A percentile compares a stretch with the other conserved stretches of the same genome.
phyloP scores from a whole-genome alignment of 2,329 filamentous ascomycete genomes.

The Septoria petroselini region DNA sequence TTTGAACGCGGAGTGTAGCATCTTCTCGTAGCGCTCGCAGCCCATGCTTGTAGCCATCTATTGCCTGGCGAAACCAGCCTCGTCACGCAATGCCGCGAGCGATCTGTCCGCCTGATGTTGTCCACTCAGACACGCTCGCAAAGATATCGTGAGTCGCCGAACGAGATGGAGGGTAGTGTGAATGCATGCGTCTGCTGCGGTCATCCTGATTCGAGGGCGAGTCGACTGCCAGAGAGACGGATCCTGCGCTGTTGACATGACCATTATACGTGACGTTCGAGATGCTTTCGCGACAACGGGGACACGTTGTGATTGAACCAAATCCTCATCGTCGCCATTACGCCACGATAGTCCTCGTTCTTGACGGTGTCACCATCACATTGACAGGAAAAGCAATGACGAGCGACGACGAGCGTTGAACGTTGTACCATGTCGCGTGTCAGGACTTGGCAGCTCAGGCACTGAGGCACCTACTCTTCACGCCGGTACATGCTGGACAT shows the following conservation, averaged over 20 bases:
- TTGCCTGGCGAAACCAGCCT: slow-evolving; percentile 33
- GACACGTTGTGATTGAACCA: background rate
- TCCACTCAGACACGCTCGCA: slow-evolving; percentile 18
- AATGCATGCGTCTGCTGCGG: slow-evolving; percentile 15
- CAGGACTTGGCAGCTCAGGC: background rate
- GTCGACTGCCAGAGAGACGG: too few species aligned
- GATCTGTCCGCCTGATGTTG: slow-evolving; percentile 27
- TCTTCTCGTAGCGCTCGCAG: slow-evolving; percentile 36
- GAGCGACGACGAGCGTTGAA: too few species aligned
- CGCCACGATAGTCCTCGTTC: too few species aligned
- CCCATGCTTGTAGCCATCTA: slow-evolving; percentile 29
- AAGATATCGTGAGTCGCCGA: slow-evolving; percentile 19
- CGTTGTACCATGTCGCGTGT: too few species aligned
- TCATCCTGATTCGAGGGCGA: too few species aligned
- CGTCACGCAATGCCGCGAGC: slow-evolving; percentile 37
- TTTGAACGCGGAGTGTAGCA: too few species aligned
- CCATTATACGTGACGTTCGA: slow-evolving; percentile 10
- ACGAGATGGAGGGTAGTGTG: slow-evolving; percentile 13
- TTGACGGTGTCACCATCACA: background rate
- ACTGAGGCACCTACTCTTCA: background rate
- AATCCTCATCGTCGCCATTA: too few species aligned
- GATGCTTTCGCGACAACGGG: slow-evolving; percentile 5
- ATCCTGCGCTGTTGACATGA: too few species aligned
- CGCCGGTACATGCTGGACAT: too few species aligned
- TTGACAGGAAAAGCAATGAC: too few species aligned